Evolutionary conservation across 192 early-diverging fungal genomes (phyloP).

Genomic region (Geosiphon pyriformis): DNA sequence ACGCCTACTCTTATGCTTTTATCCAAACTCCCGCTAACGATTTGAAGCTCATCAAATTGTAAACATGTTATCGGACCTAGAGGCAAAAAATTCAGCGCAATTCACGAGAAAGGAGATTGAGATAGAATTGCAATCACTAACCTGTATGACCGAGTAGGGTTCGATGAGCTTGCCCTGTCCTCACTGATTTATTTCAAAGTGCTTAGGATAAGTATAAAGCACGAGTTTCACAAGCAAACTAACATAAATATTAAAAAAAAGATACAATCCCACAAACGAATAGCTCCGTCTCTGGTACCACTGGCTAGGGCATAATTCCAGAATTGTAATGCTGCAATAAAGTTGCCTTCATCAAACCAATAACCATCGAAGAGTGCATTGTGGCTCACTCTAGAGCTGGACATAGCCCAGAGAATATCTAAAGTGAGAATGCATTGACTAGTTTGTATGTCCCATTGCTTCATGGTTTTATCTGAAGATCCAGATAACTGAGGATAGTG

Average conservation of each 20-base stretch:
- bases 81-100: not conserved
- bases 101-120: not conserved
- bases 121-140: slow-evolving; percentile 42
- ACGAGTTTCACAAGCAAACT: not conserved
- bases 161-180: slow-evolving; percentile 67
- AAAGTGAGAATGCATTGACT: slow-evolving; percentile 59
- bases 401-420: slow-evolving; percentile 65
- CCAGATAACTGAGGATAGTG: slow-evolving; percentile 63
- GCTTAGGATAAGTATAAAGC: not conserved
- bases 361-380: slow-evolving; percentile 27
- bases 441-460: slow-evolving; percentile 71
- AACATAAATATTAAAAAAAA: not conserved
- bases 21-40: slow-evolving; percentile 70
- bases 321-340: slow-evolving; percentile 68
- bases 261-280: slow-evolving; percentile 75
- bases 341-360: slow-evolving; percentile 37
- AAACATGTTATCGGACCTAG: slow-evolving; percentile 30
- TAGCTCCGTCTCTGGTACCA: slow-evolving; percentile 65
- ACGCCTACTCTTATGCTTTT: slow-evolving; percentile 46
- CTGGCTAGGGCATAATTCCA: slow-evolving; percentile 68
- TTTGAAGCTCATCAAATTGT: slow-evolving; percentile 62
- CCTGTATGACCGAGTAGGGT: slow-evolving; percentile 62
- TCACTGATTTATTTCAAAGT: slow-evolving; percentile 34
- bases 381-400: slow-evolving; percentile 16
- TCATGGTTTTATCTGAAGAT: slow-evolving; percentile 69